Evolutionary conservation across 805 yeast species (phyloP), one percentile per base, ranked within the genome.

Genomic region (Danielia oregonensis): DNA sequence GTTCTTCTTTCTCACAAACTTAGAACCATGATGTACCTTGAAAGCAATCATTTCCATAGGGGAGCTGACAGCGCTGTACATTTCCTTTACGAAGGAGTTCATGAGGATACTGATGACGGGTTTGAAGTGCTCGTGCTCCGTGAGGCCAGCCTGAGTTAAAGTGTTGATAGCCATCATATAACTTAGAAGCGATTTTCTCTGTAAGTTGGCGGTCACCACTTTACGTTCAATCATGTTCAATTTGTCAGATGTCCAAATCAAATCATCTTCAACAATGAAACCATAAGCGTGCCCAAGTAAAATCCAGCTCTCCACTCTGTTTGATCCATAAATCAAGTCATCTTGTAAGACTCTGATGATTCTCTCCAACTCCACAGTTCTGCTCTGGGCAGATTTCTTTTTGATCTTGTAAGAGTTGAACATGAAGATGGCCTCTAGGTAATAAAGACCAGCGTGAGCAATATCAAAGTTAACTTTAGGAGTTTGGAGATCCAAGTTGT

Each of bases 221-320:
- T 82, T 82, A 41, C 79, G 70, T 5, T 83, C 93, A 0, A 68
- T 51, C 0, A 74, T 67, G 33, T 80, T 80, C 24, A 87, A 59
- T 49, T 84, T 84, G 48, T 89, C 96, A 0, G 95, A 79, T 1
- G 91, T 84, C 94, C 96, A 87, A n/a, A 86, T 78, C 36, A 93
- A 59, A 43, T 86, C 96, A 55, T 88, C 96, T 44, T 91, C 97
- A 0, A 83, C 95, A 26, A 85, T 62, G 37, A 68, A 79, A 0
- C 88, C 80, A 46, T 73, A 88, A 0, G 91, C 79, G 51, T 82
- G 87, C 0, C 94, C 96, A 10, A 93, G 55, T 1, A 86, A 68
- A 26, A 78, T 65, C 99, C 99, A 93, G 6, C 86, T 78, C 57
- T 93, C 98, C 30, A 82, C 69, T 19, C 96, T 63, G 25, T 72